Conservation (phyloP, 139 green algal genomes). For the Chlamydomonas asymmetrica region DNA sequence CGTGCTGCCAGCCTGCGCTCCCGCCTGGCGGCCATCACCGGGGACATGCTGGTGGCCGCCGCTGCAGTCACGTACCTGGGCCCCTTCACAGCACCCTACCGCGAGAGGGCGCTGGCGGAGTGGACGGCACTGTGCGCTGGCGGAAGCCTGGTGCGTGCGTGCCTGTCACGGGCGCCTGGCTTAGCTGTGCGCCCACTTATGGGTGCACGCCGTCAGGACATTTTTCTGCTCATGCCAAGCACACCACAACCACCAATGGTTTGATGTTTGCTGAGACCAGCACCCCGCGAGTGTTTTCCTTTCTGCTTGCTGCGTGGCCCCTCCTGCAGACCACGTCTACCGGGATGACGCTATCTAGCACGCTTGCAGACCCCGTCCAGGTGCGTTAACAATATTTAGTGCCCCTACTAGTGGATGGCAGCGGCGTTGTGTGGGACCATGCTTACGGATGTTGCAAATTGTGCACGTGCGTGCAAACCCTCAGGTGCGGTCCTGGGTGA, state of each 20-base stretch:
- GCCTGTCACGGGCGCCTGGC: no score
- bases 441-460: no score
- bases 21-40: conserved; percentile 49
- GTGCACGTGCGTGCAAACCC: background rate
- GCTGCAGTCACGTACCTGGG: conserved; percentile 71
- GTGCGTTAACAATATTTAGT: no score
- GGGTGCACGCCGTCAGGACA: no score
- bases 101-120: conserved; percentile 10
- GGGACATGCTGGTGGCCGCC: conserved; percentile 68
- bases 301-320: no score
- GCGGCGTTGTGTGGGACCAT: background rate
- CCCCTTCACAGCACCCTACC: conserved; percentile 62
- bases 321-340: conserved; percentile 42
- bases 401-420: background rate
- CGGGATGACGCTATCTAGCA: conserved; percentile 49
- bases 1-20: conserved; percentile 47
- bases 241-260: no score
- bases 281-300: no score
- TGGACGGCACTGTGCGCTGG: background rate
- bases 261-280: no score
- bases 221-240: no score
- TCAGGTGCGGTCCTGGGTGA: conserved; percentile 66
- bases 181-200: no score
- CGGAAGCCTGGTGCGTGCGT: no score
- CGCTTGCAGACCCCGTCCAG: conserved; percentile 62